Evolutionary conservation across 2,329 filamentous ascomycete species (phyloP).

Genomic region (Colletotrichum sojae): DNA sequence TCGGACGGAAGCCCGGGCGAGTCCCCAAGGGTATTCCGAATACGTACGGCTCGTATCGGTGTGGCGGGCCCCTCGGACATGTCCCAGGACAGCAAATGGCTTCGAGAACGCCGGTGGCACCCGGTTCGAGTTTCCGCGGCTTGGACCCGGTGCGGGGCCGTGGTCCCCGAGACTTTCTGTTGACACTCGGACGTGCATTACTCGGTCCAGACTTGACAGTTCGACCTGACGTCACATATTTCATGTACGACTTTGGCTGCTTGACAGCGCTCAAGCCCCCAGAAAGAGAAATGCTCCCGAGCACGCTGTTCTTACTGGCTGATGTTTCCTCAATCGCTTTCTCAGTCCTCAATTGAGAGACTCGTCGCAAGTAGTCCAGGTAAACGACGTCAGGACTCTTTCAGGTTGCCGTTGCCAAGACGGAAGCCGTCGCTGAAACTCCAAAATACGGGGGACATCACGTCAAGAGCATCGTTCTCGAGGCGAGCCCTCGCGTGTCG

Average conservation of each 20-base stretch:
- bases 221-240: constrained; percentile 1
- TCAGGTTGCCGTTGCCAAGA: too few species aligned
- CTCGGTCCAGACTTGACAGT: background rate
- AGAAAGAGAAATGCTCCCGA: constrained; percentile 5
- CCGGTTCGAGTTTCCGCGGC: constrained; percentile 8
- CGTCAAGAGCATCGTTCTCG: background rate
- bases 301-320: too few species aligned
- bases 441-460: background rate
- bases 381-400: too few species aligned
- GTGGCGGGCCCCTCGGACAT: background rate
- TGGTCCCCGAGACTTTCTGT: constrained; percentile 18
- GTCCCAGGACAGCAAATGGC: background rate
- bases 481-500: background rate
- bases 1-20: constrained; percentile 10
- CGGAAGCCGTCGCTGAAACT: background rate
- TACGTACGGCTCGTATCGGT: constrained; percentile 6
- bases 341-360: too few species aligned
- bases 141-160: constrained; percentile 21
- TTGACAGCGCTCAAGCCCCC: background rate
- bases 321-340: too few species aligned
- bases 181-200: background rate
- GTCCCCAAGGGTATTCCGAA: background rate
- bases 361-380: too few species aligned
- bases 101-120: constrained; percentile 2
- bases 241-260: background rate